Percentiles rank a stretch among this genome's conserved stretches.
Conservation (phyloP, 2,329 filamentous ascomycete species). For the Aurifilum marmelostoma region DNA sequence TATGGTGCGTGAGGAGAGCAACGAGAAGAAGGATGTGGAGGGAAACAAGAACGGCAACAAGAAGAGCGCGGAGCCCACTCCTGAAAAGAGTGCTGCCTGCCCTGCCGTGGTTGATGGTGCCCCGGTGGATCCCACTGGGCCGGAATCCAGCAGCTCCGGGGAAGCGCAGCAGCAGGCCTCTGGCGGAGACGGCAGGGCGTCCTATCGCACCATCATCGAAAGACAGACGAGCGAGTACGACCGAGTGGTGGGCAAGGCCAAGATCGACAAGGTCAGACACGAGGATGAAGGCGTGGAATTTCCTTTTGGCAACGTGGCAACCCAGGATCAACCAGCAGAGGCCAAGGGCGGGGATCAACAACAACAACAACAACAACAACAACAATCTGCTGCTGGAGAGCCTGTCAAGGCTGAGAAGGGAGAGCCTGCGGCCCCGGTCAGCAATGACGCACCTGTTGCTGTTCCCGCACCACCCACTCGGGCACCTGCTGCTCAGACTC, state of each 20-base stretch:
- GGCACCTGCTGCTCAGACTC: neutral
- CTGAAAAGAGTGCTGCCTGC: neutral
- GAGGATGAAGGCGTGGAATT: neutral
- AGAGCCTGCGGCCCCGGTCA: neutral
- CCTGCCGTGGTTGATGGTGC: neutral
- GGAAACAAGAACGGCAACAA: neutral
- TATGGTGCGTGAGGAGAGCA: constrained; percentile 31
- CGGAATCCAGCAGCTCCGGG: neutral
- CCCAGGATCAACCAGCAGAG: neutral
- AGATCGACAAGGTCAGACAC: neutral
- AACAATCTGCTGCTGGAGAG: too few species aligned
- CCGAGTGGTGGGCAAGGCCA: constrained; percentile 16
- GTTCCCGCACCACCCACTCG: neutral
- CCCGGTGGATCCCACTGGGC: neutral
- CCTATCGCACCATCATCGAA: constrained; percentile 33
- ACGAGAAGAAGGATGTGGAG: constrained; percentile 11
- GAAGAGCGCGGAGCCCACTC: neutral
- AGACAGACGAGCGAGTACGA: constrained; percentile 27
- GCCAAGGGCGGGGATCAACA: neutral
- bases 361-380: too few species aligned
- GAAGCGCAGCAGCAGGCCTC: constrained; percentile 12
- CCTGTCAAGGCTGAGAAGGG: neutral
- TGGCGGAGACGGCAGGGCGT: constrained; percentile 30
- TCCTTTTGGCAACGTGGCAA: neutral
- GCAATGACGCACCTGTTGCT: neutral